Conservation (phyloP, 257 asterid species). For the Rauvolfia tetraphylla region DNA sequence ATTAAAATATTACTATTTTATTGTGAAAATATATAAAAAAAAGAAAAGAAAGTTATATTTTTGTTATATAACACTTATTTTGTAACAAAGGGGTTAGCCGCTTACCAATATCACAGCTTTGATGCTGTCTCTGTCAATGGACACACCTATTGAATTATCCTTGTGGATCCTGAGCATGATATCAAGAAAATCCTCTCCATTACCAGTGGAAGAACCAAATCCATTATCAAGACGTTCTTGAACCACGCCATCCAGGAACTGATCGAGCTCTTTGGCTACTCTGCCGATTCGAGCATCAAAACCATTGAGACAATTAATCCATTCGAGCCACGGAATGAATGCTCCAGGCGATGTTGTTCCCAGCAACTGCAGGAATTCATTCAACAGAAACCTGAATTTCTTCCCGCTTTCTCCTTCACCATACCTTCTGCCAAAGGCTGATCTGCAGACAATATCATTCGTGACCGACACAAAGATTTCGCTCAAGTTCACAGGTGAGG, state of each 20-base stretch:
- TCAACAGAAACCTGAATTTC: slow-evolving; percentile 13
- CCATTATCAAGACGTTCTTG: slow-evolving; percentile 14
- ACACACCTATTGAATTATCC: slow-evolving; percentile 13
- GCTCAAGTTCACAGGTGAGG: slow-evolving; percentile 20
- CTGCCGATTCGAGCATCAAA: slow-evolving; percentile 20
- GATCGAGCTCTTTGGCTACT: slow-evolving; percentile 24
- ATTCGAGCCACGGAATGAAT: slow-evolving; percentile 33
- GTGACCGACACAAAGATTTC: slow-evolving; percentile 18
- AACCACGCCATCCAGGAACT: slow-evolving; percentile 29
- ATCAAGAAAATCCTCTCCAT: slow-evolving; percentile 21
- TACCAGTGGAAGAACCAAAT: background rate
- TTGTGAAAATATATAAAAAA: too few species aligned
- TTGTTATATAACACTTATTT: too few species aligned
- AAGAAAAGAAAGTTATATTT: too few species aligned
- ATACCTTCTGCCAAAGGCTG: slow-evolving; percentile 29
- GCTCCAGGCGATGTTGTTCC: slow-evolving; percentile 17
- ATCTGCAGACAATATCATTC: slow-evolving; percentile 25
- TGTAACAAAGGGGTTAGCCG: too few species aligned
- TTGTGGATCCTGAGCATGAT: slow-evolving; percentile 26
- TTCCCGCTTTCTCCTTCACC: slow-evolving; percentile 24
- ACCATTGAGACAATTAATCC: slow-evolving; percentile 33
- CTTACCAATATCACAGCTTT: slow-evolving; percentile 40
- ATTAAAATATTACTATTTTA: too few species aligned
- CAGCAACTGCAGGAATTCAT: slow-evolving; percentile 23
- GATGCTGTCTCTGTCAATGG: slow-evolving; percentile 28